Evolutionary conservation across 345 rosid species (phyloP).

Genomic region (Geranium brycei): DNA sequence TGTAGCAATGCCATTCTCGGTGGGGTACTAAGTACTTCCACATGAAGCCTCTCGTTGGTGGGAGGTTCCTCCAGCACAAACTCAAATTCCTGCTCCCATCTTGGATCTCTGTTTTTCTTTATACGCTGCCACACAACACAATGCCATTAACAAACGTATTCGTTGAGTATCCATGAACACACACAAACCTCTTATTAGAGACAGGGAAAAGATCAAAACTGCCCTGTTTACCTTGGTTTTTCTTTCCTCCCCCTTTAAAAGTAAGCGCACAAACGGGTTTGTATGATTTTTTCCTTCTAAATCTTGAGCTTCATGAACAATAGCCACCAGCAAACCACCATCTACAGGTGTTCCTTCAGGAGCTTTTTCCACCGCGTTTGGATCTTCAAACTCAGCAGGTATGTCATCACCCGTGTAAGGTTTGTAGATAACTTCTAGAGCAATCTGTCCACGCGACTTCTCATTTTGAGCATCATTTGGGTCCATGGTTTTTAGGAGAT

Average conservation of each 20-base stretch:
- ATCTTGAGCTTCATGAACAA: conserved; percentile 87
- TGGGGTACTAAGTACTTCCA: conserved; percentile 72
- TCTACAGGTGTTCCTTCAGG: conserved; percentile 80
- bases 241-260: conserved; percentile 75
- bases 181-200: too few relatives aligned
- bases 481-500: conserved; percentile 67
- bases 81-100: conserved; percentile 89
- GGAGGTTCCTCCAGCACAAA: conserved; percentile 79
- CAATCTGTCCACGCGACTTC: conserved; percentile 70
- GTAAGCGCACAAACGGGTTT: conserved; percentile 62
- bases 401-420: conserved; percentile 57
- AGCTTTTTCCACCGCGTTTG: conserved; percentile 49
- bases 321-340: conserved; percentile 77
- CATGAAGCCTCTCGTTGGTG: conserved; percentile 50
- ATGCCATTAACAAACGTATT: neutral
- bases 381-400: conserved; percentile 29
- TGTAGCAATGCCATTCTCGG: conserved; percentile 68
- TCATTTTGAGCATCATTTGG: conserved; percentile 53
- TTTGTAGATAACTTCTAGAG: conserved; percentile 49
- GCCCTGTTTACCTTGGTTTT: conserved; percentile 51
- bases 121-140: conserved; percentile 27
- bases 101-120: conserved; percentile 83
- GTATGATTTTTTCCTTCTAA: conserved; percentile 92
- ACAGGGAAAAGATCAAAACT: too few relatives aligned
- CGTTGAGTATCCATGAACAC: too few relatives aligned